Base-by-base conservation (phyloP, 352 stramenopile species). In the Pythium scleroteichum region DNA sequence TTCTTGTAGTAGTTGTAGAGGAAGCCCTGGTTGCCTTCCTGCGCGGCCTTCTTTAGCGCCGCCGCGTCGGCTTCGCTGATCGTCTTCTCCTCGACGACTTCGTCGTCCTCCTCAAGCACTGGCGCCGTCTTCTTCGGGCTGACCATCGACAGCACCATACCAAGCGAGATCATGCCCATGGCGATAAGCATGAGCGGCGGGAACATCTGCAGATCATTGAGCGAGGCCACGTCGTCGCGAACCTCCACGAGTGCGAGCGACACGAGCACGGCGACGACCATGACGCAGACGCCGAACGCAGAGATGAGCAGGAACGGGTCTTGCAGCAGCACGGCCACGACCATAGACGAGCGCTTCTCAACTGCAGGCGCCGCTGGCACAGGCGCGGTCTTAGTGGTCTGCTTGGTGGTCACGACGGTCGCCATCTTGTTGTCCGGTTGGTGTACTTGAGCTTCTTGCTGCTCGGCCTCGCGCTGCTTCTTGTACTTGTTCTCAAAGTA, bases 191-290 rank as follows among this genome's bases (percentile, higher is more conserved):
- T 78, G 39, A 87, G 73, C 57, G 83, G 73, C 45, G 70, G 73
- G 55, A 92, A 88, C 69, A 91, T 76, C 35, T 79, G 74, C 53
- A 90, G 63, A 24, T 91, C 72, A 9, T 75, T 71, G 29, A 82
- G 66, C 19, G 77, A 88, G 23, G 64, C 47, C 6, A 88, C 29
- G 8, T 75, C 50, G 22, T 84, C 77, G 29, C 76, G 72, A 19
- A 82, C 39, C 33, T 65, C 46, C 12, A 85, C 76, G 29, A 89
- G 68, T 26, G 69, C 56, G 33, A 85, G 54, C 13, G 83, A 87
- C 39, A 86, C 68, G 17, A 86, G 32, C 14, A 81, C 68, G 10
- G 81, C 76, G 19, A 92, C 52, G 17, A 66, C 76, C 66, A 88
- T 70, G 50, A 86, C 72, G 26, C 69, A 72, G n/a, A 86, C 60